Conservation (phyloP, 2,329 filamentous ascomycete species). For the Ascochyta fabae region DNA sequence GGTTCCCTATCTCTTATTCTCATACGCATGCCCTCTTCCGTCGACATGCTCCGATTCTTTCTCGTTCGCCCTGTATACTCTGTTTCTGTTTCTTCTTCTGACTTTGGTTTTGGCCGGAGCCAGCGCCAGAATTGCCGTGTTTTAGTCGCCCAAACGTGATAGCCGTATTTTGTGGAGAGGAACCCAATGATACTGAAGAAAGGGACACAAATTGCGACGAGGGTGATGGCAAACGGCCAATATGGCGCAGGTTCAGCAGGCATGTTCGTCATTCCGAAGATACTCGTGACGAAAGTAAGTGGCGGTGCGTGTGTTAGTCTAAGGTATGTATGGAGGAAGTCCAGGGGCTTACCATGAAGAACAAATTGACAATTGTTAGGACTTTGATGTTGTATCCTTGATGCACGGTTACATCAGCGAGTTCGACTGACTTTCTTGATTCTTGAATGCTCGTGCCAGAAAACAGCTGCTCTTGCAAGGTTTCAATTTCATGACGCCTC, state of each 20-base stretch:
- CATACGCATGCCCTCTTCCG: slow-evolving; percentile 39
- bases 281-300: slow-evolving; percentile 66
- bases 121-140: slow-evolving; percentile 39
- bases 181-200: slow-evolving; percentile 56
- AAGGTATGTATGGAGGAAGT: no score
- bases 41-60: slow-evolving; percentile 33
- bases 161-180: slow-evolving; percentile 51
- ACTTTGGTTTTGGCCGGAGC: slow-evolving; percentile 26
- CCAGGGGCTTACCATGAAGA: slow-evolving; percentile 55
- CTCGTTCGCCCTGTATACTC: slow-evolving; percentile 10
- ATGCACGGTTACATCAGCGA: slow-evolving; percentile 58
- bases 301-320: slow-evolving; percentile 42
- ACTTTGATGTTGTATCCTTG: slow-evolving; percentile 68
- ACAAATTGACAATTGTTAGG: slow-evolving; percentile 65
- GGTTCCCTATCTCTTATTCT: slow-evolving; percentile 21
- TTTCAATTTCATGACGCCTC: slow-evolving; percentile 62
- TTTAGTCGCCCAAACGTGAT: slow-evolving; percentile 46
- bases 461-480: slow-evolving; percentile 67
- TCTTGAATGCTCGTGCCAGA: slow-evolving; percentile 69
- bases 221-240: slow-evolving; percentile 51
- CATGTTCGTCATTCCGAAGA: slow-evolving; percentile 62
- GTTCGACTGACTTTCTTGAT: slow-evolving; percentile 64
- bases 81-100: slow-evolving; percentile 12
- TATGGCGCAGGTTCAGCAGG: slow-evolving; percentile 43
- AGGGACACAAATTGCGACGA: slow-evolving; percentile 52